Evolutionary conservation across 768 basidiomycete genomes (phyloP).

Genomic region (Clitopilus passeckerianus): DNA sequence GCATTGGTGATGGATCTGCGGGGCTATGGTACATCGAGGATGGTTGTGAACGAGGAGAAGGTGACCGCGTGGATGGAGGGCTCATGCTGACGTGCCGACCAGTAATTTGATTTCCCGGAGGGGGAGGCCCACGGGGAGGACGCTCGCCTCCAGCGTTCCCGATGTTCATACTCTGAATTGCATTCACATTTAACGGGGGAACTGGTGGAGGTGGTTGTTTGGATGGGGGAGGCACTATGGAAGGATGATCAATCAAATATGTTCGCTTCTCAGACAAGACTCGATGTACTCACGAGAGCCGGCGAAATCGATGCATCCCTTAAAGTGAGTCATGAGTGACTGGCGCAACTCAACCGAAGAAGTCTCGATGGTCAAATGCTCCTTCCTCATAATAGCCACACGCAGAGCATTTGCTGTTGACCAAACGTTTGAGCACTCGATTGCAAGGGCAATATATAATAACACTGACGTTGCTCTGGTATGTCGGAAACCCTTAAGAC

Average conservation of each 20-base stretch:
- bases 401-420: conserved; percentile 64
- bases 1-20: conserved; percentile 9
- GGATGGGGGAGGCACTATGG: conserved; percentile 47
- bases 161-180: conserved; percentile 18
- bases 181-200: conserved; percentile 34
- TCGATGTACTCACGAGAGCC: conserved; percentile 50
- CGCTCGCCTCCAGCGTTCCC: not conserved
- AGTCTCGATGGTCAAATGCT: conserved; percentile 65
- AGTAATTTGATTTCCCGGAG: not conserved
- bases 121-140: not conserved
- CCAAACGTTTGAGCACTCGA: not conserved
- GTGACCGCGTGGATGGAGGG: conserved; percentile 4
- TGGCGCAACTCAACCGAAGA: conserved; percentile 57
- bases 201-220: conserved; percentile 69
- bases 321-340: conserved; percentile 62
- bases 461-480: conserved; percentile 50
- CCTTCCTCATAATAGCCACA: conserved; percentile 85
- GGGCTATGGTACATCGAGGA: conserved; percentile 8
- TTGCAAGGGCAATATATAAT: not conserved
- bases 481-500: conserved; percentile 72
- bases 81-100: conserved; percentile 4
- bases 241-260: conserved; percentile 3
- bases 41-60: conserved; percentile 8
- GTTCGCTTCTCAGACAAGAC: not conserved
- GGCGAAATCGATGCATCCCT: conserved; percentile 83